Conservation (phyloP, 2,329 filamentous ascomycete genomes). For the Fusarium incarnatum region DNA sequence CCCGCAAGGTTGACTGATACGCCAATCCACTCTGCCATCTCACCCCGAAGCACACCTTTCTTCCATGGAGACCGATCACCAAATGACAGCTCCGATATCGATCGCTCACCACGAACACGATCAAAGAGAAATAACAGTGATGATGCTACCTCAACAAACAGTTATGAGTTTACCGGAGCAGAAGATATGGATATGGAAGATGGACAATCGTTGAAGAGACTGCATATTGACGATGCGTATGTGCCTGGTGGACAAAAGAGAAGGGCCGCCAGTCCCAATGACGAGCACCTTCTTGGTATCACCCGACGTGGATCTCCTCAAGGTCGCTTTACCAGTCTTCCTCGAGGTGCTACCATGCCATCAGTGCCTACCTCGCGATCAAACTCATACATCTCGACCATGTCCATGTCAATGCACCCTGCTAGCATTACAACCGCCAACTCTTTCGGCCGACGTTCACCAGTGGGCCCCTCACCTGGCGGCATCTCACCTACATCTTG, state of each 20-base stretch:
- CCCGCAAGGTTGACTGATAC: conserved; percentile 59
- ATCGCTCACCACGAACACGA: conserved; percentile 60
- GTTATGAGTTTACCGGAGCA: conserved; percentile 54
- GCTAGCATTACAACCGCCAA: conserved; percentile 58
- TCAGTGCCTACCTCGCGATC: conserved; percentile 58
- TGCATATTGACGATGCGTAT: conserved; percentile 62
- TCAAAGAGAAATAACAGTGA: conserved; percentile 65
- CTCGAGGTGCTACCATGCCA: conserved; percentile 58
- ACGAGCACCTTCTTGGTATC: conserved; percentile 56
- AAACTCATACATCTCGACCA: conserved; percentile 61
- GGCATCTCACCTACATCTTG: conserved; percentile 63
- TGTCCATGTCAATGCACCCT: conserved; percentile 54
- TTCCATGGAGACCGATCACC: conserved; percentile 57
- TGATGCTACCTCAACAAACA: conserved; percentile 60
- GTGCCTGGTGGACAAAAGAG: conserved; percentile 63
- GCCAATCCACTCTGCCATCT: conserved; percentile 60
- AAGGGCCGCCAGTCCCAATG: conserved; percentile 66
- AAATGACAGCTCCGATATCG: conserved; percentile 58
- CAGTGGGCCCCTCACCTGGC: conserved; percentile 59
- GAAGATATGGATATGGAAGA: conserved; percentile 66
- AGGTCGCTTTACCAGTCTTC: conserved; percentile 60
- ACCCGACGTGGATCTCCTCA: conserved; percentile 65
- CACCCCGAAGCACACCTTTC: conserved; percentile 59
- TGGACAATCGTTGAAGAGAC: conserved; percentile 61
- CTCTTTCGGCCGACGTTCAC: conserved; percentile 61